Evolutionary conservation across 2,329 filamentous ascomycete genomes (phyloP).

Genomic region (Clonostachys byssicola): DNA sequence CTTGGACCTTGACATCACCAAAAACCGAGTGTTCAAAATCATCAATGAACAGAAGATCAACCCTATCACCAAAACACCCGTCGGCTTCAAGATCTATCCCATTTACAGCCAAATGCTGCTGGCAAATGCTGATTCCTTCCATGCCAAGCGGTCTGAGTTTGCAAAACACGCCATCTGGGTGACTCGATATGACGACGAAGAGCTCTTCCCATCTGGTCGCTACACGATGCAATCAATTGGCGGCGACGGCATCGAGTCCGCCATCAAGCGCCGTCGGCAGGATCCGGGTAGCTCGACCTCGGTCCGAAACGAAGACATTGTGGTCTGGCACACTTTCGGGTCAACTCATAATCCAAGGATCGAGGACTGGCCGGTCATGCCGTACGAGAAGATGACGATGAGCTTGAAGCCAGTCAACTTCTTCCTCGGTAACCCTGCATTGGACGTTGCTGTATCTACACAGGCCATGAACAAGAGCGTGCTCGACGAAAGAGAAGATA

Average conservation of each 20-base stretch:
- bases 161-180: constrained; percentile 38
- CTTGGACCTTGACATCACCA: constrained; percentile 44
- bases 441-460: constrained; percentile 40
- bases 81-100: constrained; percentile 40
- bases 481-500: constrained; percentile 1
- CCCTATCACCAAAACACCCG: constrained; percentile 32
- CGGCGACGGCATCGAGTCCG: constrained; percentile 26
- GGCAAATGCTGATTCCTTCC: constrained; percentile 29
- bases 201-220: constrained; percentile 34
- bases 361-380: too few relatives aligned
- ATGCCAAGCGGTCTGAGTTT: constrained; percentile 35
- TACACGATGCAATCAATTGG: constrained; percentile 43
- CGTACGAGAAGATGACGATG: constrained; percentile 50
- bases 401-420: constrained; percentile 49
- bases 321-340: constrained; percentile 54
- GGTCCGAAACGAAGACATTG: constrained; percentile 44
- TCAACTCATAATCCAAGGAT: constrained; percentile 62
- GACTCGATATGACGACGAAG: constrained; percentile 34
- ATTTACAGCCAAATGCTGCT: constrained; percentile 40
- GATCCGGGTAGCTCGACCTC: constrained; percentile 25
- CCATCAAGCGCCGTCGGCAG: constrained; percentile 13
- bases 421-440: constrained; percentile 42
- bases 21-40: constrained; percentile 43
- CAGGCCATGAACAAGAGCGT: constrained; percentile 27
- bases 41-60: constrained; percentile 38